Base-by-base conservation (phyloP, 805 yeast genomes). In the Yamadazyma ubonensis region DNA sequence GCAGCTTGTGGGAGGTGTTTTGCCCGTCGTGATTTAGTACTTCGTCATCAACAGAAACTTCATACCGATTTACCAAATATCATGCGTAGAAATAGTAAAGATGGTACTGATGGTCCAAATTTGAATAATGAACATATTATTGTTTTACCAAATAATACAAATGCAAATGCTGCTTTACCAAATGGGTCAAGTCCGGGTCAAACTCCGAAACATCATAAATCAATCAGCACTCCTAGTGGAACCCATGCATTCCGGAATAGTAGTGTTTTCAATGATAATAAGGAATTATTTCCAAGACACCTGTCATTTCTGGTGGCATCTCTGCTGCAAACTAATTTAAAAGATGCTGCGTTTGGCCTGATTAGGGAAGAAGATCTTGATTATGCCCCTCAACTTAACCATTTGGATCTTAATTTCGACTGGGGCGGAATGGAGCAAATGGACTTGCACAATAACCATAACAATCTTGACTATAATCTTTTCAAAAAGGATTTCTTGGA, bases 1-100 rank as follows among this genome's bases (percentile, higher is more conserved):
- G 95, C 95, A 2, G 90, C 90, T 6, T 91, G 98, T 63, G 97
- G 96, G 23, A 79, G 98, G 36, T 86, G 96, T 57, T 91, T 93
- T 67, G 97, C 98, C 4, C 71, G 99, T 41, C 69, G 97, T 41
- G 91, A 85, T 58, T 71, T 85, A 56, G 88, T 93, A 20, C 72
- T 93, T 39, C 76, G 99, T 44, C 99, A 93, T 67, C 96, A 88
- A 65, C 97, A 89, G 63, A 93, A 93, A 57, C 75, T 93, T 25
- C 99, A 93, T 54, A 63, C 84, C 33, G 71, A 59, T 34, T 68
- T 59, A 49, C 81, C 74, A 9, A 58, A 64, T 53, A 49, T 57
- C 19, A 51, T 53, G 51, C 56, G 73, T 39, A 58, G 71, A 42
- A 61, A 57, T 23, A 41, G 47, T 28, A 43, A 38, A 32, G 46